Percentiles rank a stretch among this genome's conserved stretches.
Evolutionary conservation across 2,329 filamentous ascomycete species (phyloP).

Genomic region (Ophiostoma sp.): DNA sequence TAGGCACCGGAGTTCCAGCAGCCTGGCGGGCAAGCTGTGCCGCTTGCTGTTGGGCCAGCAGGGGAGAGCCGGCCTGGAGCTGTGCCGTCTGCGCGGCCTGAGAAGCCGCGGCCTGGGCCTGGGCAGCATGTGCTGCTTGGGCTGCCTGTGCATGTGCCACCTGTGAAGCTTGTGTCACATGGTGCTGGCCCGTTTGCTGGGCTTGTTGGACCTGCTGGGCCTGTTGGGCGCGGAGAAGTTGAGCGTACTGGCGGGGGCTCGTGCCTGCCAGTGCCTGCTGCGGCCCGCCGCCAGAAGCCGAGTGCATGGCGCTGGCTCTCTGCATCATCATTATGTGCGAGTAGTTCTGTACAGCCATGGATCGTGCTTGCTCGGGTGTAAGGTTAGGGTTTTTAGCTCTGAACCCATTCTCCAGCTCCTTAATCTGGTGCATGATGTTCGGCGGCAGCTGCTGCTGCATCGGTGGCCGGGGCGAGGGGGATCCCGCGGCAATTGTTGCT

Average conservation of each 20-base stretch:
- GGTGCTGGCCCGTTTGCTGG: constrained; percentile 29
- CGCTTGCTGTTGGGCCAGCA: neutral
- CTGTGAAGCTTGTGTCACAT: constrained; percentile 37
- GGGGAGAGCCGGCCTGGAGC: constrained; percentile 14
- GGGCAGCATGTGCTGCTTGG: constrained; percentile 27
- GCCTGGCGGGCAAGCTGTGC: constrained; percentile 21
- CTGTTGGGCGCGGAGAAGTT: constrained; percentile 53
- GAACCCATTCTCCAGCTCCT: constrained; percentile 48
- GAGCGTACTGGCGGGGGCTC: constrained; percentile 56
- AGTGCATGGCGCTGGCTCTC: constrained; percentile 49
- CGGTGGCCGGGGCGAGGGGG: constrained; percentile 39
- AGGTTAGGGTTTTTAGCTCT: constrained; percentile 47
- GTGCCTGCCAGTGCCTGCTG: constrained; percentile 45
- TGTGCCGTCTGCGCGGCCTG: constrained; percentile 37
- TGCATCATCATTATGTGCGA: constrained; percentile 45
- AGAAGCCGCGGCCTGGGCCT: constrained; percentile 29
- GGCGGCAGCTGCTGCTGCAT: constrained; percentile 43
- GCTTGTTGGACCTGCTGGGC: constrained; percentile 37
- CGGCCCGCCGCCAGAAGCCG: constrained; percentile 46
- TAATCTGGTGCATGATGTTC: constrained; percentile 45
- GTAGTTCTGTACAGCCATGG: constrained; percentile 48
- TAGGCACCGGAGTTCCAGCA: constrained; percentile 13
- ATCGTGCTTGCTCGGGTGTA: constrained; percentile 45
- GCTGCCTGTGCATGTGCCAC: constrained; percentile 37
- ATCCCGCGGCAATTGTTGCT: constrained; percentile 38